phyloP scores from a whole-genome alignment of 73 alveolate genomes.

The Tetrahymena elliotti region DNA sequence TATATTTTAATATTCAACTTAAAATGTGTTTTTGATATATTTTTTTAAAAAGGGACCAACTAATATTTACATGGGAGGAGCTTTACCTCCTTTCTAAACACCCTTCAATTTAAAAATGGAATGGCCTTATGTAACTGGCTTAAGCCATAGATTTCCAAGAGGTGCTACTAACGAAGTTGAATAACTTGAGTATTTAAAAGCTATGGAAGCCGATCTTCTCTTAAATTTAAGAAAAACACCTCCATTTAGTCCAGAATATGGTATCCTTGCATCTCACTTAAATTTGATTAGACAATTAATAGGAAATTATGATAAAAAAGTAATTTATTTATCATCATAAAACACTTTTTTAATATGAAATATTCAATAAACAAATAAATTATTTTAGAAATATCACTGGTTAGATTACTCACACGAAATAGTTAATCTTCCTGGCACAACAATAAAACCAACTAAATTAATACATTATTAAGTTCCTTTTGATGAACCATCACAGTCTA shows the following conservation, averaged over 20 bases:
- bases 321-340: background rate
- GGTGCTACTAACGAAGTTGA: background rate
- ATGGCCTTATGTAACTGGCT: background rate
- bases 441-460: background rate
- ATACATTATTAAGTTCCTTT: background rate
- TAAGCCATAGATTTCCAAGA: background rate
- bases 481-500: background rate
- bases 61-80: background rate
- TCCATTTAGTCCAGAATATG: background rate
- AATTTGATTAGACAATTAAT: background rate
- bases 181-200: background rate
- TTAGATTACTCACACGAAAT: background rate
- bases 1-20: background rate
- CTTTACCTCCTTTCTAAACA: background rate
- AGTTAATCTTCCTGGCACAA: background rate
- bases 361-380: background rate
- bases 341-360: background rate
- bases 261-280: background rate
- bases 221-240: background rate
- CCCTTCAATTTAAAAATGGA: background rate
- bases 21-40: too few relatives aligned
- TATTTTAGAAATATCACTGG: background rate
- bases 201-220: background rate
- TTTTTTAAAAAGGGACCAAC: background rate
- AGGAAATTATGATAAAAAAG: background rate